These are phyloP conservation scores for Schizophyllum commune DNA, from an alignment of 1,284 basidiomycete genomes.

Conservation along the genomic window DNA sequence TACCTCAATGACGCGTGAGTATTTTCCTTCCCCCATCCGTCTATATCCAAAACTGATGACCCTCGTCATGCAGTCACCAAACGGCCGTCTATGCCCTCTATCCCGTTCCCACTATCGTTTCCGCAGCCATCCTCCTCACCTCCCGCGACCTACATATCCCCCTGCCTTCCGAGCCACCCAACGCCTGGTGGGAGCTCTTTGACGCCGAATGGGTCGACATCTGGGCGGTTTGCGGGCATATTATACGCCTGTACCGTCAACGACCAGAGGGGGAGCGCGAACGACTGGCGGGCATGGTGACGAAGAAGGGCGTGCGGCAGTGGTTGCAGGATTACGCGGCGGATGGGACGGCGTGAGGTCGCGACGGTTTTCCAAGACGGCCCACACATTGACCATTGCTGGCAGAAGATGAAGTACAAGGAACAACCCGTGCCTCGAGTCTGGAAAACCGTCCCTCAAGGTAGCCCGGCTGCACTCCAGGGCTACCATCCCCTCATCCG, in stretches of 20 bases:
- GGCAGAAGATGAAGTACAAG: too few species aligned
- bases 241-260: constrained; percentile 71
- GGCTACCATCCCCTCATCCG: too few species aligned
- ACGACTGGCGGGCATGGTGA: constrained; percentile 45
- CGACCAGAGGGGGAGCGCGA: constrained; percentile 33
- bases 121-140: constrained; percentile 76
- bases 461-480: too few species aligned
- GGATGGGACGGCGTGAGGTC: background rate
- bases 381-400: too few species aligned
- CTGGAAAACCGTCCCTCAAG: too few species aligned
- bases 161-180: constrained; percentile 58
- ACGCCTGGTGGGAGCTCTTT: constrained; percentile 84
- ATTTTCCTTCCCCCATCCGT: background rate
- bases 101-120: constrained; percentile 82
- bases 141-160: constrained; percentile 62
- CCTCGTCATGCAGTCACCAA: constrained; percentile 54
- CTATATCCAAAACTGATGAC: background rate
- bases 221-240: constrained; percentile 69
- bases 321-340: constrained; percentile 53
- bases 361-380: too few species aligned
- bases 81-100: constrained; percentile 88
- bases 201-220: constrained; percentile 83
- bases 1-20: constrained; percentile 87
- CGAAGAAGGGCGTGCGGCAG: constrained; percentile 63
- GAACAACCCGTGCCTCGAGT: too few species aligned